Percentiles rank a stretch among this genome's conserved stretches.
Conservation (phyloP, 225 moss, liverwort and hornwort genomes). For the Thuidium tamariscinum region DNA sequence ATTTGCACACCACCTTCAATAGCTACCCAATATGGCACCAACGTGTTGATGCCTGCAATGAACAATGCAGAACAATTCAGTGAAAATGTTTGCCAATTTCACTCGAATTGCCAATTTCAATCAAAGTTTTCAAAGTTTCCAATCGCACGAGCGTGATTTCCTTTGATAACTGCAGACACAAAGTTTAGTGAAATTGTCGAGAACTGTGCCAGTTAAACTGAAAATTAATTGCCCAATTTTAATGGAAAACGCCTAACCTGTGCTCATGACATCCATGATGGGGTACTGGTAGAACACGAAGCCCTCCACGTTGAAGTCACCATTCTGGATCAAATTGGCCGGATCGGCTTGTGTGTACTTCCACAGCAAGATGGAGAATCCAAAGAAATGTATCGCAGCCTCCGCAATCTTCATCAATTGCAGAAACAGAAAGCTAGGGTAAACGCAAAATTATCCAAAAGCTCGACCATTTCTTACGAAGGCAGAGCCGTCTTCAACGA, state of each 20-base stretch:
- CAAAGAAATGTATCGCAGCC: neutral
- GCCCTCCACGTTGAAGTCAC: conserved; percentile 46
- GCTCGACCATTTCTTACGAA: neutral
- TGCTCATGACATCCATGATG: conserved; percentile 46
- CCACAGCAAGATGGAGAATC: neutral
- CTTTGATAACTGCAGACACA: neutral
- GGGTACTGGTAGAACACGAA: conserved; percentile 31
- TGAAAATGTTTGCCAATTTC: neutral
- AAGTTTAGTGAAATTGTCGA: neutral
- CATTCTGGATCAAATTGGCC: conserved; percentile 43
- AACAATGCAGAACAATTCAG: neutral
- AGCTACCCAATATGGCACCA: conserved; percentile 35
- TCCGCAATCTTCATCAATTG: neutral
- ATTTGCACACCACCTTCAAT: conserved; percentile 59
- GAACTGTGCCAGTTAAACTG: neutral
- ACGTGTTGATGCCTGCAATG: conserved; percentile 24
- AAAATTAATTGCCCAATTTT: neutral
- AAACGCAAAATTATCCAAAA: neutral
- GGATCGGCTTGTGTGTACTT: conserved; percentile 35
- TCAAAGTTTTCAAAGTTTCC: neutral
- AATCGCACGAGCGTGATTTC: neutral
- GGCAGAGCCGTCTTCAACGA: neutral
- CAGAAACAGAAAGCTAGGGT: neutral
- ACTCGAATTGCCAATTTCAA: neutral
- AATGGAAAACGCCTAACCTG: neutral